phyloP scores from a whole-genome alignment of 805 yeast species.

The Millerozyma acaciae region DNA sequence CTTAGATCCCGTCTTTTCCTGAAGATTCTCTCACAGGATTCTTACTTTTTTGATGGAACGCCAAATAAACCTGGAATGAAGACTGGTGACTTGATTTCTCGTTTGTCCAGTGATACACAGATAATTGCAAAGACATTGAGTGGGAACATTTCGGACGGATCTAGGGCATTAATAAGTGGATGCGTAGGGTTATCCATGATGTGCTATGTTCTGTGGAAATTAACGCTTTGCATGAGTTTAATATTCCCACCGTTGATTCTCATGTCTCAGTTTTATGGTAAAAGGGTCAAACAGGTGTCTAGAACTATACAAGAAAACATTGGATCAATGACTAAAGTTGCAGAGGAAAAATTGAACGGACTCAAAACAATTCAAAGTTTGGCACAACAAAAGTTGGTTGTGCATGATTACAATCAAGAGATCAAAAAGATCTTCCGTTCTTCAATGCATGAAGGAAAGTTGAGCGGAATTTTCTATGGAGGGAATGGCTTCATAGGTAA shows the following conservation, averaged over 20 bases:
- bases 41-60: slow-evolving; percentile 84
- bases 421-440: slow-evolving; percentile 61
- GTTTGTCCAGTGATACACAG: slow-evolving; percentile 85
- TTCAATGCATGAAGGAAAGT: slow-evolving; percentile 75
- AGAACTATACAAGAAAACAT: slow-evolving; percentile 76
- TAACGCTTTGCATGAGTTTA: slow-evolving; percentile 76
- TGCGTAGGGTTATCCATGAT: slow-evolving; percentile 87
- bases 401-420: slow-evolving; percentile 68
- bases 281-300: slow-evolving; percentile 68
- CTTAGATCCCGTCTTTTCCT: slow-evolving; percentile 72
- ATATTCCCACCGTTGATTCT: slow-evolving; percentile 79
- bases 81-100: slow-evolving; percentile 87
- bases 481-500: slow-evolving; percentile 84
- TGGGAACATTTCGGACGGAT: slow-evolving; percentile 89
- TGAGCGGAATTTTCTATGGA: slow-evolving; percentile 73
- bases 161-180: slow-evolving; percentile 77
- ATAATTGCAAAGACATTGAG: slow-evolving; percentile 83
- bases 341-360: slow-evolving; percentile 87
- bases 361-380: slow-evolving; percentile 86
- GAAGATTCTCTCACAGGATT: slow-evolving; percentile 78
- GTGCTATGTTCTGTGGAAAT: slow-evolving; percentile 78
- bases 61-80: slow-evolving; percentile 46
- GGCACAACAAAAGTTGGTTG: slow-evolving; percentile 78
- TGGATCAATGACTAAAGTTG: slow-evolving; percentile 82
- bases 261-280: slow-evolving; percentile 81